A percentile compares a stretch with the other conserved stretches of the same genome.
Conservation (phyloP, 225 moss, liverwort and hornwort species). For the Rhytidiadelphus loreus region DNA sequence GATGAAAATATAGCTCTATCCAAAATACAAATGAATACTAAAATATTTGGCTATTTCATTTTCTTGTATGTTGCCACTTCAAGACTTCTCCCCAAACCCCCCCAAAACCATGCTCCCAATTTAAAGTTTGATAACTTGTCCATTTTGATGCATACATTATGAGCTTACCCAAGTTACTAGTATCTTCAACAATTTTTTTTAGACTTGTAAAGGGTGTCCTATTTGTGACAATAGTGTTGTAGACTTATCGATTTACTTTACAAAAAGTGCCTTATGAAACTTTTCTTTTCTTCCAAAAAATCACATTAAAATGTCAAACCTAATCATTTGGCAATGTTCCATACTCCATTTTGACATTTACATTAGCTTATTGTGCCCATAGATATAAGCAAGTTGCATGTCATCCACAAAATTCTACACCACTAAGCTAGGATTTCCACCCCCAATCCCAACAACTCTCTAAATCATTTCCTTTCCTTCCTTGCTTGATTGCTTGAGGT, state of each 20-base stretch:
- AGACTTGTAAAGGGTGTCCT: background rate
- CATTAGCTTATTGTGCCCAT: background rate
- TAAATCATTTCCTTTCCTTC: background rate
- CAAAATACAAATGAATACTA: no score
- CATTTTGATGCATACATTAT: background rate
- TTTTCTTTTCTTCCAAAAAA: background rate
- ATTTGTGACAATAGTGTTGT: background rate
- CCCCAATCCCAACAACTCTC: no score
- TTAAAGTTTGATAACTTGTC: background rate
- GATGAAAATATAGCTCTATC: no score
- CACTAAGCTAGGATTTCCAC: background rate
- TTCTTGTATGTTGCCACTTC: no score
- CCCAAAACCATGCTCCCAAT: background rate
- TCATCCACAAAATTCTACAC: background rate
- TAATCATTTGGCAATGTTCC: no score
- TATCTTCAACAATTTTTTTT: background rate
- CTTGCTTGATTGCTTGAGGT: no score
- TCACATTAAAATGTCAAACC: background rate
- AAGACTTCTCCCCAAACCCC: no score
- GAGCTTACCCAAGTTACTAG: background rate
- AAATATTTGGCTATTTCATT: no score
- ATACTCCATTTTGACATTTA: background rate
- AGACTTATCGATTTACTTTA: background rate
- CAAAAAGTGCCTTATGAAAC: background rate
- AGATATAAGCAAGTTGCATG: background rate